phyloP scores from a whole-genome alignment of 176 grass and related monocot genomes.

The Avena sativa region DNA sequence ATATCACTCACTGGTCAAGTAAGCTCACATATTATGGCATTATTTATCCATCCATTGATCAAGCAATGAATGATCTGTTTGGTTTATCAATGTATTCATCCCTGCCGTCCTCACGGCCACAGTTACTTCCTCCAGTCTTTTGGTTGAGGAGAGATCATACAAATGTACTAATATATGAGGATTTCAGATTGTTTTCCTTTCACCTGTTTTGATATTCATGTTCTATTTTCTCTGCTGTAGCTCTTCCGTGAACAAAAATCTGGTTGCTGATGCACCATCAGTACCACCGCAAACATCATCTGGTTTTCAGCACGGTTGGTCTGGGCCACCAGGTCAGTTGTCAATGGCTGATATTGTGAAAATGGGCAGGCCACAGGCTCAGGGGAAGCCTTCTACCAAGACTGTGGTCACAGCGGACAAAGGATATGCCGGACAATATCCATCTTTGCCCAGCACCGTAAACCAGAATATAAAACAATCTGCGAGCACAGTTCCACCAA shows the following conservation, averaged over 20 bases:
- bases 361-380: conserved; percentile 81
- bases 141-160: background rate
- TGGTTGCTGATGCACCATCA: conserved; percentile 59
- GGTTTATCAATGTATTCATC: conserved; percentile 14
- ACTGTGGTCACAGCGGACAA: conserved; percentile 57
- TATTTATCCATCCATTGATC: conserved; percentile 1
- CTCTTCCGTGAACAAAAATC: conserved; percentile 51
- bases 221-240: conserved; percentile 46
- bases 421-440: conserved; percentile 70
- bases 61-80: conserved; percentile 10
- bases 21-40: background rate
- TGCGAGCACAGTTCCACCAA: conserved; percentile 39
- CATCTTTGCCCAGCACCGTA: conserved; percentile 55
- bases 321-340: conserved; percentile 73
- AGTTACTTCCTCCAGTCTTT: conserved; percentile 1
- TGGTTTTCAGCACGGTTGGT: conserved; percentile 79
- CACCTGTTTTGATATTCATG: conserved; percentile 37
- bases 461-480: conserved; percentile 61
- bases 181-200: conserved; percentile 18
- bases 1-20: background rate
- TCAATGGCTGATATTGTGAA: conserved; percentile 99
- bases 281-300: conserved; percentile 62
- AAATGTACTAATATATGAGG: background rate
- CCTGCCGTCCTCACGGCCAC: background rate
- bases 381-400: conserved; percentile 57